Conservation (phyloP, 768 basidiomycete genomes). For the Leccinellum albellum region DNA sequence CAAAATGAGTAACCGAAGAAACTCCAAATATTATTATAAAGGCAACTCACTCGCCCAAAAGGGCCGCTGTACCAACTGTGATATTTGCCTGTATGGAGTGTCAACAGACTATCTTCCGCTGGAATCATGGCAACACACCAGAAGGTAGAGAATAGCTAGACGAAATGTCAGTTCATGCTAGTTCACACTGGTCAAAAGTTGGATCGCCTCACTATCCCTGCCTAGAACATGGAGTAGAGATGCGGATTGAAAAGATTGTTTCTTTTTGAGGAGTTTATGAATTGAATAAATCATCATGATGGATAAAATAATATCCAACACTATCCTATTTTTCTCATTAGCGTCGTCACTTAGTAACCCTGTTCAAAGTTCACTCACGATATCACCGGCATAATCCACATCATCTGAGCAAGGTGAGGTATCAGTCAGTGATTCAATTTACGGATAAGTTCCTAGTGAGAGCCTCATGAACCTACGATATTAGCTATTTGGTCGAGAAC, state of each 20-base stretch:
- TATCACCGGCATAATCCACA: background rate
- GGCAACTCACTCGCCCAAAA: constrained; percentile 6
- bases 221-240: background rate
- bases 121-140: background rate
- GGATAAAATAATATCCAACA: background rate
- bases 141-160: background rate
- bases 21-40: background rate
- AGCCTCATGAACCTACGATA: background rate
- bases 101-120: background rate
- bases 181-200: background rate
- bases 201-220: constrained; percentile 9
- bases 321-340: background rate
- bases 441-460: background rate
- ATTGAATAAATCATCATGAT: constrained; percentile 2
- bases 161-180: background rate
- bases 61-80: background rate
- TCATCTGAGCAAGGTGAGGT: too few species aligned
- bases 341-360: background rate
- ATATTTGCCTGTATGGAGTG: background rate
- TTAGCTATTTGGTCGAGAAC: background rate
- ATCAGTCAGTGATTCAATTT: background rate
- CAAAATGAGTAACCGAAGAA: background rate
- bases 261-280: background rate
- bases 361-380: background rate
- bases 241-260: background rate